These are phyloP conservation scores for Alternaria triticina DNA, from an alignment of 2,329 filamentous ascomycete species.

Conservation along the genomic window DNA sequence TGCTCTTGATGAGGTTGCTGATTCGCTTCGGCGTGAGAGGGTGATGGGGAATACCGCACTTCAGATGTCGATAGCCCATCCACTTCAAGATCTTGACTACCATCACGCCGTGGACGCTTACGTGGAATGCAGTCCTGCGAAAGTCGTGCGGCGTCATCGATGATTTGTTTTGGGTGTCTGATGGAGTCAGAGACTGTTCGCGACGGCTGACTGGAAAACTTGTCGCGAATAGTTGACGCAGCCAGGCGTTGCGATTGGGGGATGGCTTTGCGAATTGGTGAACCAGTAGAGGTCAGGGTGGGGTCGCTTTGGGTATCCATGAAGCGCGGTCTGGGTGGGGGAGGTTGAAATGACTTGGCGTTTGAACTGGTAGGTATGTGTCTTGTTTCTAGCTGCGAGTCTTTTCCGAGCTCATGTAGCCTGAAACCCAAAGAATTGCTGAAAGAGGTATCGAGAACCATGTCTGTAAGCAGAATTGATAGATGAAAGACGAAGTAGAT, in stretches of 20 bases:
- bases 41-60: background rate
- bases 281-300: background rate
- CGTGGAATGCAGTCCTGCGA: background rate
- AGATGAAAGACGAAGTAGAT: background rate
- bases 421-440: background rate
- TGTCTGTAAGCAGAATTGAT: background rate
- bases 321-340: background rate
- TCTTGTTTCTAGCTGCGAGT: background rate
- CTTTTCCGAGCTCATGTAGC: background rate
- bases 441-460: background rate
- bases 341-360: background rate
- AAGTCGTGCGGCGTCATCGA: background rate
- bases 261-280: background rate
- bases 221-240: background rate
- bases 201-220: background rate
- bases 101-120: background rate
- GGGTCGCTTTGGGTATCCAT: background rate
- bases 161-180: background rate
- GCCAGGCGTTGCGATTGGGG: background rate
- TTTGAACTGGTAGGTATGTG: background rate
- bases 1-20: background rate
- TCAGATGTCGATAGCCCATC: background rate
- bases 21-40: background rate
- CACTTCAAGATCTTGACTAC: background rate
- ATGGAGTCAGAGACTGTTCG: background rate